Percentiles rank a stretch among this genome's conserved stretches.
Conservation (phyloP, 2,329 filamentous ascomycete species). For the Paecilomyces dactylethromorphus region DNA sequence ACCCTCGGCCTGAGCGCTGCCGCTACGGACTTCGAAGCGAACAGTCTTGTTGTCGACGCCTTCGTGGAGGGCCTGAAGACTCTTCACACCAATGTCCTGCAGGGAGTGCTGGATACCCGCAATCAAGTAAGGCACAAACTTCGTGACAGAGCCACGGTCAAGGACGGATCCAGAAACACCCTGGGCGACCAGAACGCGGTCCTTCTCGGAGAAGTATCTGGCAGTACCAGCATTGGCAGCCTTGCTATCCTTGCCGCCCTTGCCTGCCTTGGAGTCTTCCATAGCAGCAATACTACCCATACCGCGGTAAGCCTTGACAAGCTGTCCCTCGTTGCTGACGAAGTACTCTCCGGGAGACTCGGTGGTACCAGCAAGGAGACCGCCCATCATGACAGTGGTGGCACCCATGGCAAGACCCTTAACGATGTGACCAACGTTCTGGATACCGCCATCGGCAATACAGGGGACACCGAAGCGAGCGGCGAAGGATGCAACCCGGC, state of each 20-base stretch:
- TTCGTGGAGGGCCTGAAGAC: conserved; percentile 68
- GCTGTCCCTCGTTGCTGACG: conserved; percentile 90
- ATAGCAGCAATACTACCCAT: conserved; percentile 99
- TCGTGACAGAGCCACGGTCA: conserved; percentile 67
- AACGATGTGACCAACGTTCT: conserved; percentile 98
- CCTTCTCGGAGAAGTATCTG: conserved; percentile 96
- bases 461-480: conserved; percentile 92
- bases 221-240: conserved; percentile 85
- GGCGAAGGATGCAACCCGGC: conserved; percentile 82
- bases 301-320: conserved; percentile 97
- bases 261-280: conserved; percentile 95
- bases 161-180: conserved; percentile 72
- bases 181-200: conserved; percentile 90
- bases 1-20: conserved; percentile 91
- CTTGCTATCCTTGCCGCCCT: conserved; percentile 61
- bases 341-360: conserved; percentile 97
- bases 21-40: conserved; percentile 88
- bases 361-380: conserved; percentile 90
- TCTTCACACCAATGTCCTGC: conserved; percentile 87
- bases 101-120: conserved; percentile 95
- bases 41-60: conserved; percentile 68
- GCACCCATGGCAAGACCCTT: conserved; percentile 94
- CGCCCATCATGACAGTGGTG: conserved; percentile 98
- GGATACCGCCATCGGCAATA: conserved; percentile 95
- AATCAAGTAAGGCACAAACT: conserved; percentile 92